A percentile compares a stretch with the other conserved stretches of the same genome.
Conservation (phyloP, 805 yeast species). For the Barnettozyma californica region DNA sequence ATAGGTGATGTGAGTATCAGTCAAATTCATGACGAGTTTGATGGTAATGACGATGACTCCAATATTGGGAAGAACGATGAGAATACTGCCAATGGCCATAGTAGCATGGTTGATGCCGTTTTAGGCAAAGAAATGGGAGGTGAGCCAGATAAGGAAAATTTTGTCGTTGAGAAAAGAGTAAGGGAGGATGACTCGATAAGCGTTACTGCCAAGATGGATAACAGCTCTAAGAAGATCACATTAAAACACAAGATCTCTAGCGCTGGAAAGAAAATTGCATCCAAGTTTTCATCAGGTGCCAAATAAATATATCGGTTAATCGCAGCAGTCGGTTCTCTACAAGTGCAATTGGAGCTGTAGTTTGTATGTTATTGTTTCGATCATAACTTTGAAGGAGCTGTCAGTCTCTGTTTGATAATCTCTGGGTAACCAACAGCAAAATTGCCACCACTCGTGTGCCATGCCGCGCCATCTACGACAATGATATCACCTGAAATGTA, state of each 20-base stretch:
- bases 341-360: background rate
- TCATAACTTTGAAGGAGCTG: conserved; percentile 33
- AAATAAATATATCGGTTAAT: too few relatives aligned
- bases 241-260: conserved; percentile 20
- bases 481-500: conserved; percentile 73
- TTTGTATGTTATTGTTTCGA: too few relatives aligned
- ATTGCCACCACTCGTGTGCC: conserved; percentile 64
- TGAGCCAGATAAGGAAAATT: background rate
- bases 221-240: conserved; percentile 11
- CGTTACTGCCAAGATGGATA: conserved; percentile 2
- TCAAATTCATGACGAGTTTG: conserved; percentile 11
- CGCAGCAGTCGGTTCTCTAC: background rate
- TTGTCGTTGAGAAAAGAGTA: conserved; percentile 9
- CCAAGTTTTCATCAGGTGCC: conserved; percentile 15
- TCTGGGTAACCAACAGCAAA: conserved; percentile 41
- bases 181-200: conserved; percentile 14
- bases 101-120: background rate
- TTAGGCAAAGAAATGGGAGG: background rate
- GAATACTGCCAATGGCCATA: conserved; percentile 1
- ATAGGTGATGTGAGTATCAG: conserved; percentile 8
- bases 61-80: background rate
- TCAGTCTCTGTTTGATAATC: conserved; percentile 27
- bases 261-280: conserved; percentile 26
- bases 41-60: background rate
- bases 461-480: conserved; percentile 86